Percentiles rank a stretch among this genome's conserved stretches.
These are phyloP conservation scores for Russula foetens DNA, from an alignment of 768 basidiomycete genomes.

Conservation along the genomic window DNA sequence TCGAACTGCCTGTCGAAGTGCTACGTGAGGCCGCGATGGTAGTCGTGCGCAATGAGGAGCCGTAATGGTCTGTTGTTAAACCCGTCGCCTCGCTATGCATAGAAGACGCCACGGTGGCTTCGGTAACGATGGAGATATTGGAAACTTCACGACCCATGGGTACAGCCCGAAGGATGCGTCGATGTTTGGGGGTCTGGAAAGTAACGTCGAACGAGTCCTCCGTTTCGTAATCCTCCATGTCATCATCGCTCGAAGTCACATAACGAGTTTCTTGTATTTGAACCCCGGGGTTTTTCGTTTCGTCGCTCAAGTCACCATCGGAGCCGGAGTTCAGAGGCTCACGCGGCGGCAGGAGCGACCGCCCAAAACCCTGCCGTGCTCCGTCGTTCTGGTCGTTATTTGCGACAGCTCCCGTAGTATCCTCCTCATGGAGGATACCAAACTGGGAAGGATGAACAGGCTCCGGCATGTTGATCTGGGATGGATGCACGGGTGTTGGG, in stretches of 20 bases:
- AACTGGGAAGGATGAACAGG: constrained; percentile 19
- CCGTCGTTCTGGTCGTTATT: constrained; percentile 31
- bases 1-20: constrained; percentile 18
- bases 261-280: constrained; percentile 20
- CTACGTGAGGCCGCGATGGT: constrained; percentile 23
- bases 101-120: constrained; percentile 22
- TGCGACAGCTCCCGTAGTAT: constrained; percentile 16
- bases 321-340: constrained; percentile 52
- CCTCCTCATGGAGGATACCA: constrained; percentile 10
- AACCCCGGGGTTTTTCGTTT: constrained; percentile 34
- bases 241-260: constrained; percentile 20
- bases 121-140: constrained; percentile 16
- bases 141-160: constrained; percentile 18
- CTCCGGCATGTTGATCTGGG: constrained; percentile 18
- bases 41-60: constrained; percentile 26
- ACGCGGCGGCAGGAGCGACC: constrained; percentile 61
- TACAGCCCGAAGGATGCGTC: constrained; percentile 20
- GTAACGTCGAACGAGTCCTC: constrained; percentile 64
- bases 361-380: constrained; percentile 51
- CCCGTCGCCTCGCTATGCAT: constrained; percentile 21
- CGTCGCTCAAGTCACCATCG: constrained; percentile 56
- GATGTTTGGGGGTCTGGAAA: constrained; percentile 49
- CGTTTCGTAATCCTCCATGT: constrained; percentile 30
- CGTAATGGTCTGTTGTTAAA: constrained; percentile 27
- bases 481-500: constrained; percentile 47